These are phyloP conservation scores for Centella asiatica DNA, from an alignment of 129 eudicot genomes.

Conservation along the genomic window DNA sequence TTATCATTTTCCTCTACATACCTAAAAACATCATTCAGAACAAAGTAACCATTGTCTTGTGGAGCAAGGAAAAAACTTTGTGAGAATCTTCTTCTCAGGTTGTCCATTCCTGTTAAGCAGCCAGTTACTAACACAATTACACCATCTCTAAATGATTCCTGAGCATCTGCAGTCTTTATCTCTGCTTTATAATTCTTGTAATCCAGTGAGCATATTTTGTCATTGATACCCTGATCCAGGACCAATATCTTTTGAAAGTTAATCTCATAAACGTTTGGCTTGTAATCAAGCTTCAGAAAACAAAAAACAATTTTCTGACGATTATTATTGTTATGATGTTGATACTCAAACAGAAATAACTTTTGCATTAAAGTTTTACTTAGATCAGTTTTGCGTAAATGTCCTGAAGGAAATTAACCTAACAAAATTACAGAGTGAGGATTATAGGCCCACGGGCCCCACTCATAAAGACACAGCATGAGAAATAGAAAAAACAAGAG, in stretches of 20 bases:
- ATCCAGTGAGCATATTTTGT: constrained; percentile 56
- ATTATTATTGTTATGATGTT: not conserved
- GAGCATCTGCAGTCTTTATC: constrained; percentile 57
- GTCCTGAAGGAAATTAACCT: no score
- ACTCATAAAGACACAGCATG: not conserved
- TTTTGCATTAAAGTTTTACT: not conserved
- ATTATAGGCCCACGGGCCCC: no score
- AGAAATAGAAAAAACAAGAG: not conserved
- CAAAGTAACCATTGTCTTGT: constrained; percentile 66
- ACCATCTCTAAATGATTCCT: constrained; percentile 54
- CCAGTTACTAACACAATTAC: constrained; percentile 66
- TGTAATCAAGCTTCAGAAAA: not conserved
- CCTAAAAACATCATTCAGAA: constrained; percentile 65
- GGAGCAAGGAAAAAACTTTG: constrained; percentile 80
- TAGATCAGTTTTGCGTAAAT: not conserved
- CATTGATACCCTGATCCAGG: constrained; percentile 55
- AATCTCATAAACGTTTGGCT: not conserved
- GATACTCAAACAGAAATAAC: not conserved
- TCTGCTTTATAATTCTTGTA: constrained; percentile 51
- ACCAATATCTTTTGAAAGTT: constrained; percentile 9
- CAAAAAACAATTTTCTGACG: not conserved
- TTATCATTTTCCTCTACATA: constrained; percentile 36
- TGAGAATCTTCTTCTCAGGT: constrained; percentile 38
- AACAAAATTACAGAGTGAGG: not conserved
- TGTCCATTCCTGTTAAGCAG: constrained; percentile 37